Conservation (phyloP, 768 basidiomycete genomes). For the Boletus tomentosulus region DNA sequence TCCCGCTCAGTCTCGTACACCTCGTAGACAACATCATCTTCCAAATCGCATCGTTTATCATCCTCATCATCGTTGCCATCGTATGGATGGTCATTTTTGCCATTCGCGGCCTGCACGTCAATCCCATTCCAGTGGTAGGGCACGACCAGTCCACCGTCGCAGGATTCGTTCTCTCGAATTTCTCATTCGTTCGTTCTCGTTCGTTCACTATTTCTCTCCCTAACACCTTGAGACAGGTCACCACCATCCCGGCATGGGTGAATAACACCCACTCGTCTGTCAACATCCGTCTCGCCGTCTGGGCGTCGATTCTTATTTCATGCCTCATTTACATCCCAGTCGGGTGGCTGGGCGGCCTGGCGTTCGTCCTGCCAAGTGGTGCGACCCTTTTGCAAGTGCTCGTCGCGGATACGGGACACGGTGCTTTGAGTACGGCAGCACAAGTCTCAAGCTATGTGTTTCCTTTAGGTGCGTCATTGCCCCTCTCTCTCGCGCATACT, state of each 20-base stretch:
- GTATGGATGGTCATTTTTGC: slow-evolving; percentile 17
- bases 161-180: slow-evolving; percentile 24
- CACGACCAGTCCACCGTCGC: slow-evolving; percentile 17
- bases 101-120: slow-evolving; percentile 8
- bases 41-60: slow-evolving; percentile 19
- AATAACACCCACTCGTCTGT: slow-evolving; percentile 22
- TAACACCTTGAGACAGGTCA: slow-evolving; percentile 9
- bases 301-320: slow-evolving; percentile 20
- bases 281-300: slow-evolving; percentile 20
- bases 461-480: slow-evolving; percentile 13
- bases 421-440: slow-evolving; percentile 3
- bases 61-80: slow-evolving; percentile 18
- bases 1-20: slow-evolving; percentile 23
- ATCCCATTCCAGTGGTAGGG: slow-evolving; percentile 14
- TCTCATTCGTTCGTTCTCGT: slow-evolving; percentile 18
- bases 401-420: slow-evolving; percentile 1
- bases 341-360: slow-evolving; percentile 20
- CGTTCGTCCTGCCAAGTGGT: slow-evolving; percentile 5
- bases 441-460: slow-evolving; percentile 18
- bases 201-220: background rate
- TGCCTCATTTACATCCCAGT: slow-evolving; percentile 23
- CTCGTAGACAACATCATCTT: slow-evolving; percentile 25
- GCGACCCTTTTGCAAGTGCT: slow-evolving; percentile 19
- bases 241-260: slow-evolving; percentile 24
- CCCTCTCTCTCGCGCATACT: background rate